Evolutionary conservation across 1,284 basidiomycete species (phyloP).

Genomic region (Moniliophthora roreri): DNA sequence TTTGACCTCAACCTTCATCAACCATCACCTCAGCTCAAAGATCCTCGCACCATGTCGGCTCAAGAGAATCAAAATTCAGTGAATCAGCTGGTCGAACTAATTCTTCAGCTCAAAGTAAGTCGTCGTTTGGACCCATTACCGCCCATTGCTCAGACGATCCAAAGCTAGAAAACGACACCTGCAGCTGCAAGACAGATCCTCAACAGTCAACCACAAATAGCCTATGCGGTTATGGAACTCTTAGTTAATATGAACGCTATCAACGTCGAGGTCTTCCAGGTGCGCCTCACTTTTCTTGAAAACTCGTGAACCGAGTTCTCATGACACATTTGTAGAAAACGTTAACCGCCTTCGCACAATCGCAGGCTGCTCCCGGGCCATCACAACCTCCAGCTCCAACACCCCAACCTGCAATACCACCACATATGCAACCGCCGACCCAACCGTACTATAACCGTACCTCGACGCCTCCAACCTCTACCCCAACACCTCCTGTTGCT

Average conservation of each 20-base stretch:
- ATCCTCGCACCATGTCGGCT: not conserved
- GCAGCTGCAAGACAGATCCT: constrained; percentile 66
- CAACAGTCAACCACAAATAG: constrained; percentile 69
- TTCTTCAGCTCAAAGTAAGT: constrained; percentile 62
- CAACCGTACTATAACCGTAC: constrained; percentile 36
- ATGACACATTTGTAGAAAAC: constrained; percentile 31
- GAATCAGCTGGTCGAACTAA: constrained; percentile 63
- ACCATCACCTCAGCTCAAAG: too few species aligned
- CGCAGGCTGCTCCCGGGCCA: constrained; percentile 5
- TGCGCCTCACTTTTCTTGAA: constrained; percentile 22
- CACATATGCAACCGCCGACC: constrained; percentile 39
- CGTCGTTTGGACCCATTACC: too few species aligned
- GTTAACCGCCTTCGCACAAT: constrained; percentile 29
- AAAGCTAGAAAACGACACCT: constrained; percentile 65
- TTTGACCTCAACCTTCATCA: too few species aligned
- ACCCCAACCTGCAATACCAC: constrained; percentile 40
- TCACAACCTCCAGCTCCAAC: not conserved
- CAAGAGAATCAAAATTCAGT: not conserved
- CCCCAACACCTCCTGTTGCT: constrained; percentile 28
- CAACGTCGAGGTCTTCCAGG: constrained; percentile 72
- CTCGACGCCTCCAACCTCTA: constrained; percentile 36
- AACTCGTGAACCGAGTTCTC: not conserved
- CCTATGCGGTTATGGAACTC: constrained; percentile 70
- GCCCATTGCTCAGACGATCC: constrained; percentile 4
- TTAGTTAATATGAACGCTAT: constrained; percentile 77